These are phyloP conservation scores for Neonectria ditissima DNA, from an alignment of 2,329 filamentous ascomycete species.

Conservation along the genomic window DNA sequence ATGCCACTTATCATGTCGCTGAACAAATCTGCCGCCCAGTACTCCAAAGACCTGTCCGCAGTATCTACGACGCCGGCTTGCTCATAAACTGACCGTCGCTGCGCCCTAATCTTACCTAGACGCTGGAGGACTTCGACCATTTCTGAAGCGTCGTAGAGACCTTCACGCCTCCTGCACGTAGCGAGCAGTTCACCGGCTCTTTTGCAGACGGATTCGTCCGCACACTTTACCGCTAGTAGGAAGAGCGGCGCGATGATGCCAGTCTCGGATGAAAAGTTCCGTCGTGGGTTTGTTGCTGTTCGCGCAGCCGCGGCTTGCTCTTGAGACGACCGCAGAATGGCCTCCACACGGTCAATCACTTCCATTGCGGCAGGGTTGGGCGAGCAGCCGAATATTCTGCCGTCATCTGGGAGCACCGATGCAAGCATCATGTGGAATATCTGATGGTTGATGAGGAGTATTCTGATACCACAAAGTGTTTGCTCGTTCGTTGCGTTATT, in stretches of 20 bases:
- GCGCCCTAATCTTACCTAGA: constrained; percentile 10
- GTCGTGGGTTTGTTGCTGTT: constrained; percentile 22
- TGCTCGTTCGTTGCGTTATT: background rate
- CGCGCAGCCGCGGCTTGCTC: constrained; percentile 11
- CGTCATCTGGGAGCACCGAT: constrained; percentile 23
- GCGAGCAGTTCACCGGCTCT: constrained; percentile 27
- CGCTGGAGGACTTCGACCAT: constrained; percentile 22
- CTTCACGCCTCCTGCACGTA: constrained; percentile 28
- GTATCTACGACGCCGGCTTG: background rate
- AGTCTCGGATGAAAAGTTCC: constrained; percentile 34
- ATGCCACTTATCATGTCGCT: background rate
- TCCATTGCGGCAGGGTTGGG: constrained; percentile 22
- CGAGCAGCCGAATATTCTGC: constrained; percentile 17
- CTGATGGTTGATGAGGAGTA: constrained; percentile 25
- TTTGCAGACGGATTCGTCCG: constrained; percentile 20
- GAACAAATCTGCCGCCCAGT: constrained; percentile 21
- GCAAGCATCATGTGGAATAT: constrained; percentile 26
- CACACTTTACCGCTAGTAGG: constrained; percentile 32
- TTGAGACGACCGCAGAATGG: constrained; percentile 12
- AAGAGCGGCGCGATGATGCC: constrained; percentile 34
- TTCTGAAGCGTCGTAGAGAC: constrained; percentile 31
- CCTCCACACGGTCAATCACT: constrained; percentile 21
- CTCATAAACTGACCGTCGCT: background rate
- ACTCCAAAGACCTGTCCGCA: constrained; percentile 8
- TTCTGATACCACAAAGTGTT: background rate